Evolutionary conservation across 306 rosid species (phyloP).

Genomic region (Spatholobus suberectus): DNA sequence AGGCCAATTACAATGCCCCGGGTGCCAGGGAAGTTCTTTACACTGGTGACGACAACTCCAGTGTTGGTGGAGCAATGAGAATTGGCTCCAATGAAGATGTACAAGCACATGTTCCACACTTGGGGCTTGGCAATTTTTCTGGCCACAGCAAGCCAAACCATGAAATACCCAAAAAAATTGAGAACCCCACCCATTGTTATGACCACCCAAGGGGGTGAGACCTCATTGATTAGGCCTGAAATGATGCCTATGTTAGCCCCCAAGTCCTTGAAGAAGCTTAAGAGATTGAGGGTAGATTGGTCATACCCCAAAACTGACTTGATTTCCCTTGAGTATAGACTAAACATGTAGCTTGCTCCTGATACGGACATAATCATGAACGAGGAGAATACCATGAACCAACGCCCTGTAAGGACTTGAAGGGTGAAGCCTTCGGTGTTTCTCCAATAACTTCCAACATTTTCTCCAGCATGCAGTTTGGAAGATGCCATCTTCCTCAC

Average conservation of each 20-base stretch:
- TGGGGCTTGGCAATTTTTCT: constrained; percentile 45
- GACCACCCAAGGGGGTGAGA: constrained; percentile 53
- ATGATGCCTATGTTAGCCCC: constrained; percentile 51
- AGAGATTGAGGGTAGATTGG: constrained; percentile 49
- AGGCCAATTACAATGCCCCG: constrained; percentile 51
- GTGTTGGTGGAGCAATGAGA: constrained; percentile 57
- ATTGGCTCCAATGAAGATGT: constrained; percentile 48
- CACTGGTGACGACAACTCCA: constrained; percentile 49
- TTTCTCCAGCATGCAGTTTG: not conserved
- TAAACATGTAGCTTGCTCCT: constrained; percentile 59
- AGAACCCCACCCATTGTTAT: constrained; percentile 48
- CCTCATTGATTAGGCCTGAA: constrained; percentile 48
- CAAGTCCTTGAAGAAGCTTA: constrained; percentile 52
- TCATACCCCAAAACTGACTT: constrained; percentile 51
- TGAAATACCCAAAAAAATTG: constrained; percentile 49
- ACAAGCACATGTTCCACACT: constrained; percentile 46
- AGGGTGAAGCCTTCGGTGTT: constrained; percentile 15
- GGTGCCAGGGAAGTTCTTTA: constrained; percentile 52
- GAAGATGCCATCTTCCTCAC: constrained; percentile 26
- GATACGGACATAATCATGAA: constrained; percentile 54
- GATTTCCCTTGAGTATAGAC: constrained; percentile 49
- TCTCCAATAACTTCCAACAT: not conserved
- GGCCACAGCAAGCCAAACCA: constrained; percentile 55
- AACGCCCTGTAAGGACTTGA: constrained; percentile 47
- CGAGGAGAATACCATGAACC: constrained; percentile 56